These are phyloP conservation scores for Penicillium capsulatum DNA, from an alignment of 2,329 filamentous ascomycete genomes.

Conservation along the genomic window DNA sequence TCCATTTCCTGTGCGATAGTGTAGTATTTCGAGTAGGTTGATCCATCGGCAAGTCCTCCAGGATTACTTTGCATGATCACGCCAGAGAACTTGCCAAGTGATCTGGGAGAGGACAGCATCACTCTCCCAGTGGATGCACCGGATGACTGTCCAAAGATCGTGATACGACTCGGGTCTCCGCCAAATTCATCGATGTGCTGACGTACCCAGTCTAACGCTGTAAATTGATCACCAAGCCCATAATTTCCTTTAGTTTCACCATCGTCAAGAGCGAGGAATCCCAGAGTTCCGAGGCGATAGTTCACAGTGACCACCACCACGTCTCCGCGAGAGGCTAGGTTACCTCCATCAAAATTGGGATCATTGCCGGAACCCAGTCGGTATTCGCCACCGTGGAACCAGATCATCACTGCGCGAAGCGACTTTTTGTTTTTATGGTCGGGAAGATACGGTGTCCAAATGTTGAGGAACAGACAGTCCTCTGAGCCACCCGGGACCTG, in stretches of 20 bases:
- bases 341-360: conserved; percentile 48
- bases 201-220: conserved; percentile 48
- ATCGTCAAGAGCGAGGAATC: conserved; percentile 56
- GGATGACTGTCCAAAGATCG: conserved; percentile 47
- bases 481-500: conserved; percentile 41
- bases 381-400: conserved; percentile 57
- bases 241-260: conserved; percentile 54
- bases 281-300: conserved; percentile 56
- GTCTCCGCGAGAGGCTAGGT: conserved; percentile 56
- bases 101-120: conserved; percentile 36
- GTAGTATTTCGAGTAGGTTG: conserved; percentile 56
- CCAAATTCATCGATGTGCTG: conserved; percentile 47
- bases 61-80: conserved; percentile 41
- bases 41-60: conserved; percentile 56
- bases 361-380: conserved; percentile 44
- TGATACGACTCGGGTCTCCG: conserved; percentile 46
- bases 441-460: conserved; percentile 43
- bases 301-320: conserved; percentile 59
- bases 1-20: conserved; percentile 52
- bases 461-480: conserved; percentile 49
- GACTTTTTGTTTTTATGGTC: conserved; percentile 30
- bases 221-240: conserved; percentile 51
- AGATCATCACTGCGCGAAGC: conserved; percentile 49
- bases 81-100: conserved; percentile 16
- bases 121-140: conserved; percentile 56